Conservation (phyloP, 2,329 filamentous ascomycete species). For the Aspergillus latus region DNA sequence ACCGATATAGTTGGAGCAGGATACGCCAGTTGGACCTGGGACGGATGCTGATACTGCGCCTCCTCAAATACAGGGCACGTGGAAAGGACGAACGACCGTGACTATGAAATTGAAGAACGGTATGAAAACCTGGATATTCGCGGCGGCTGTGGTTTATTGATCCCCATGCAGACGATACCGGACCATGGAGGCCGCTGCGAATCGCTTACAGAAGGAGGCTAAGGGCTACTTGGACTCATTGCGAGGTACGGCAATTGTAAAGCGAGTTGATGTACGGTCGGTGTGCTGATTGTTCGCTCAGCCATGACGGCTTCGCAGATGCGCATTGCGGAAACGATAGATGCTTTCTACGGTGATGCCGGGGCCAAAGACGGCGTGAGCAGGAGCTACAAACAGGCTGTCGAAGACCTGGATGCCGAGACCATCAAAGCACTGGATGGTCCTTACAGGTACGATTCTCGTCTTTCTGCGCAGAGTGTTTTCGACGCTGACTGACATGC, state of each 20-base stretch:
- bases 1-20: background rate
- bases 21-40: background rate
- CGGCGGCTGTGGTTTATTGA: conserved; percentile 19
- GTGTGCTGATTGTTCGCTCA: conserved; percentile 35
- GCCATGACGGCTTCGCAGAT: conserved; percentile 99
- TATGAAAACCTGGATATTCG: conserved; percentile 36
- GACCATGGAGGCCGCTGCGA: conserved; percentile 93
- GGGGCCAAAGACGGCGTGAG: conserved; percentile 94
- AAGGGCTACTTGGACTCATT: conserved; percentile 97
- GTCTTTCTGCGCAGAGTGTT: background rate
- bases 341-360: conserved; percentile 96
- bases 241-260: conserved; percentile 61
- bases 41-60: conserved; percentile 4
- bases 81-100: conserved; percentile 96
- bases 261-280: background rate
- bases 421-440: conserved; percentile 98
- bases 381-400: conserved; percentile 96
- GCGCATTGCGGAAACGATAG: conserved; percentile 70
- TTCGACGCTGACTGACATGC: background rate
- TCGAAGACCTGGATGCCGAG: conserved; percentile 95
- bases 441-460: conserved; percentile 69
- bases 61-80: conserved; percentile 69
- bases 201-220: conserved; percentile 92
- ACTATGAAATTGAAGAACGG: conserved; percentile 97
- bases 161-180: conserved; percentile 71